Base-by-base conservation (phyloP, 2,329 filamentous ascomycete genomes). In the Colletotrichum orbiculare region DNA sequence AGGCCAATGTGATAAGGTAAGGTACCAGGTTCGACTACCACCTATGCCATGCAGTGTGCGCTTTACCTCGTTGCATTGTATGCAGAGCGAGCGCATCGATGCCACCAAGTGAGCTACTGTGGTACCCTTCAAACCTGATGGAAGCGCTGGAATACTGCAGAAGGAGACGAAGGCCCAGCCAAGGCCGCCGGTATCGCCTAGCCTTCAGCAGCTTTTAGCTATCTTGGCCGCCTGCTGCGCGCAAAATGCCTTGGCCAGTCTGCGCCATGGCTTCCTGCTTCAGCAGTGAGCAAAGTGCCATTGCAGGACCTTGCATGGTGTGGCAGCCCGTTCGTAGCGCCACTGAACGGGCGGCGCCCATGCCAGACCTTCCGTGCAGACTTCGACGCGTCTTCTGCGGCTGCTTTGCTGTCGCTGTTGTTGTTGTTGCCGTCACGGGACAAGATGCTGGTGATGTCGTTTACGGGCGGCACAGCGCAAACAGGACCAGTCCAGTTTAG, bases 381-480 rank as follows among this genome's bases (percentile, higher is more conserved):
- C 57, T 65, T 65, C 62, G 62, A 65, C 62, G 46, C 62, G 52
- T 46, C 62, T 65, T 65, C 62, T 65, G 57, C 25, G 1, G 25
- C 25, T 25, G 25, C 25, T 17, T 17, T 25, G 25, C 25, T 25
- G 25, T 25, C 4, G 25, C 25, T 25, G 25, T 25, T 25, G 25
- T 25, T 25, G 25, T 2, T 25, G 25, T 25, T 3, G 25, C 62
- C 62, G 41, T 55, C 50, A 10, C 8, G 4, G 25, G 25, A 25
- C 25, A 25, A 25, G 25, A 25, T 25, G 25, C 25, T 1, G 25
- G 25, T 25, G 25, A 25, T 25, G 25, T 25, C 25, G 25, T 25
- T 25, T 4, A 25, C 25, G 25, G 25, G 25, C 25, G 25, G 25
- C 25, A 25, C 25, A 25, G 25, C 25, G 25, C 25, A 25, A 25